Evolutionary conservation across 768 basidiomycete species (phyloP).

Genomic region (Lentinula raphanica): DNA sequence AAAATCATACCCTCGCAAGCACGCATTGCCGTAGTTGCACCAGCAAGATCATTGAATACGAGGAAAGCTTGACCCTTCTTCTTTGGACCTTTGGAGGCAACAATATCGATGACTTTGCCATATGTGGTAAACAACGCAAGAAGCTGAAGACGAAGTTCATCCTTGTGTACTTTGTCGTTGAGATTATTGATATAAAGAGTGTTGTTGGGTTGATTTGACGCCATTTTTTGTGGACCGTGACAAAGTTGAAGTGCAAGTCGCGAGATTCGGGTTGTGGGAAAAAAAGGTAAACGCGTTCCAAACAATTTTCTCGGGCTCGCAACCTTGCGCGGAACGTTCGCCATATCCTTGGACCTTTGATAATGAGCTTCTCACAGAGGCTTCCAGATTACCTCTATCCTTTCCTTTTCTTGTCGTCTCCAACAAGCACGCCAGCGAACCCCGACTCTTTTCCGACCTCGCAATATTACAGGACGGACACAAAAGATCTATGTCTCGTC

Average conservation of each 20-base stretch:
- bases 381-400: slow-evolving; percentile 54
- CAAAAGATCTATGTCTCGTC: slow-evolving; percentile 72
- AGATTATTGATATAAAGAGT: slow-evolving; percentile 92
- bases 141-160: slow-evolving; percentile 78
- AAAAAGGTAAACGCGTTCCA: not conserved
- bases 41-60: slow-evolving; percentile 87
- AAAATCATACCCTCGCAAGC: slow-evolving; percentile 90
- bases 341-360: not conserved
- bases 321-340: not conserved
- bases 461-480: slow-evolving; percentile 67
- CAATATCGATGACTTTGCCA: slow-evolving; percentile 89
- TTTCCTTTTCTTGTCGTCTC: slow-evolving; percentile 74
- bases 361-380: slow-evolving; percentile 14
- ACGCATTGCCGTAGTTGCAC: slow-evolving; percentile 88
- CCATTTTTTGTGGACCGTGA: not conserved
- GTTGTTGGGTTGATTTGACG: slow-evolving; percentile 67
- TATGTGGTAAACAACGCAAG: slow-evolving; percentile 90
- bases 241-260: slow-evolving; percentile 6
- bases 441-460: slow-evolving; percentile 73
- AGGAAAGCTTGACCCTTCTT: slow-evolving; percentile 96
- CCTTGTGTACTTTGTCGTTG: slow-evolving; percentile 89
- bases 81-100: slow-evolving; percentile 79
- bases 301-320: not conserved
- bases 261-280: not conserved
- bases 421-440: slow-evolving; percentile 44